Conservation (phyloP, 176 grass and related monocot genomes). For the Panicum miliaceum region DNA sequence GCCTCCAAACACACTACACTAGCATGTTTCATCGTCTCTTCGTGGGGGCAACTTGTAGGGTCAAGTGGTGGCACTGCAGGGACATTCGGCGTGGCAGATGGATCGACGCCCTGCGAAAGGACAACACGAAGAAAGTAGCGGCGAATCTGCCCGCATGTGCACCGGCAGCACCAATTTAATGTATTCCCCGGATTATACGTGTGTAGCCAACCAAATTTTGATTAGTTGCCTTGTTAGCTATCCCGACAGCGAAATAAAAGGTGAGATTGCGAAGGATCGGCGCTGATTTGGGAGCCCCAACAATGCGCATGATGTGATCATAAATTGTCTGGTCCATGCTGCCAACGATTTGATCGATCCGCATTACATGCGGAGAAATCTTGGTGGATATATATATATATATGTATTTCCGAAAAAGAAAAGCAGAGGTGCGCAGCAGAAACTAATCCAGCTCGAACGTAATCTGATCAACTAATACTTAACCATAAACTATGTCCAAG, state of each 20-base stretch:
- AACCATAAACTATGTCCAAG: background rate
- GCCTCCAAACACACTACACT: background rate
- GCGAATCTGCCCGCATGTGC: slow-evolving; percentile 38
- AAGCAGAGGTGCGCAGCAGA: background rate
- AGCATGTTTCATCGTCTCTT: background rate
- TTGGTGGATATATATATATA: background rate
- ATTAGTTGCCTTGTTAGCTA: slow-evolving; percentile 9
- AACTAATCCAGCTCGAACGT: background rate
- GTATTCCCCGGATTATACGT: background rate
- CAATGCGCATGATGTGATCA: background rate
- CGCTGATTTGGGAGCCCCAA: background rate
- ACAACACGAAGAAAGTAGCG: background rate
- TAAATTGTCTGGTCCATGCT: background rate
- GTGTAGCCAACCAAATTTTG: background rate
- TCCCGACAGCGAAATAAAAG: slow-evolving; percentile 12
- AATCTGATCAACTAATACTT: background rate
- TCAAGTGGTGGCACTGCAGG: slow-evolving; percentile 14
- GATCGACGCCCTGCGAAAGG: background rate
- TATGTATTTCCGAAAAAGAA: too few relatives aligned
- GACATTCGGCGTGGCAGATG: slow-evolving; percentile 28
- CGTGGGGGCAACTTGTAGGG: slow-evolving; percentile 41
- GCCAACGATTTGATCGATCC: background rate
- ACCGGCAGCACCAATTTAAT: background rate
- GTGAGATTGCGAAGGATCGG: slow-evolving; percentile 24
- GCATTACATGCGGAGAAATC: background rate